Percentiles rank a stretch among this genome's conserved stretches.
phyloP scores from a whole-genome alignment of 805 yeast genomes.

The Kodamaea kakaduensis region DNA sequence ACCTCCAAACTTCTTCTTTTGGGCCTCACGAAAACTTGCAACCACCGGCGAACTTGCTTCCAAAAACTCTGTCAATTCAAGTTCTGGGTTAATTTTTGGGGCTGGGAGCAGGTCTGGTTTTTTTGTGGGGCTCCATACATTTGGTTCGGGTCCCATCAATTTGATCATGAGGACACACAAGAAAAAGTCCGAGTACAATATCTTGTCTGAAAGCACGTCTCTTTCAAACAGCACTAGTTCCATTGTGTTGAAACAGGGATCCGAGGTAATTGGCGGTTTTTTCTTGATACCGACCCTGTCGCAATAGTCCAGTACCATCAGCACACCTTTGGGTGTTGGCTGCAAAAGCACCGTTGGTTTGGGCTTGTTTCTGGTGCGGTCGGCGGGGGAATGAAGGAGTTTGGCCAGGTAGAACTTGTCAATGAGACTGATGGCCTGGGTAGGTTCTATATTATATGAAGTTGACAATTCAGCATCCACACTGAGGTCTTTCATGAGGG shows the following conservation, averaged over 20 bases:
- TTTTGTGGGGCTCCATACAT: slow-evolving; percentile 61
- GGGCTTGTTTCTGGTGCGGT: slow-evolving; percentile 55
- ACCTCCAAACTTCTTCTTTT: too few relatives aligned
- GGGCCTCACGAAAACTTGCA: too few relatives aligned
- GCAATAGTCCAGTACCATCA: slow-evolving; percentile 60
- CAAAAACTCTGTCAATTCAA: not conserved
- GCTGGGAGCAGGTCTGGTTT: slow-evolving; percentile 39
- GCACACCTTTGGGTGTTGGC: slow-evolving; percentile 90
- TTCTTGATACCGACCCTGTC: slow-evolving; percentile 49
- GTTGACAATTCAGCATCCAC: slow-evolving; percentile 48
- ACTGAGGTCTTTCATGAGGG: slow-evolving; percentile 45
- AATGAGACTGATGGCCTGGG: slow-evolving; percentile 39
- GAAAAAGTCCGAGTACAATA: slow-evolving; percentile 59
- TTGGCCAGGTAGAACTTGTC: slow-evolving; percentile 55
- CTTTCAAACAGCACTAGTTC: slow-evolving; percentile 66
- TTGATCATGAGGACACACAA: slow-evolving; percentile 59
- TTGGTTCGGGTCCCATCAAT: slow-evolving; percentile 64
- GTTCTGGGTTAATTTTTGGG: not conserved
- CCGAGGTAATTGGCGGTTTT: slow-evolving; percentile 42
- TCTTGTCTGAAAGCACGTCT: slow-evolving; percentile 50
- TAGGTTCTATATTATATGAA: slow-evolving; percentile 50
- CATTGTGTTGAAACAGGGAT: slow-evolving; percentile 66
- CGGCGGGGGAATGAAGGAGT: slow-evolving; percentile 70
- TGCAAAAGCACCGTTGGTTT: slow-evolving; percentile 50
- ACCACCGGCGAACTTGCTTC: too few relatives aligned